Percentiles rank a stretch among this genome's conserved stretches.
phyloP scores from a whole-genome alignment of 2,329 filamentous ascomycete genomes.

The Epichloe scottii region DNA sequence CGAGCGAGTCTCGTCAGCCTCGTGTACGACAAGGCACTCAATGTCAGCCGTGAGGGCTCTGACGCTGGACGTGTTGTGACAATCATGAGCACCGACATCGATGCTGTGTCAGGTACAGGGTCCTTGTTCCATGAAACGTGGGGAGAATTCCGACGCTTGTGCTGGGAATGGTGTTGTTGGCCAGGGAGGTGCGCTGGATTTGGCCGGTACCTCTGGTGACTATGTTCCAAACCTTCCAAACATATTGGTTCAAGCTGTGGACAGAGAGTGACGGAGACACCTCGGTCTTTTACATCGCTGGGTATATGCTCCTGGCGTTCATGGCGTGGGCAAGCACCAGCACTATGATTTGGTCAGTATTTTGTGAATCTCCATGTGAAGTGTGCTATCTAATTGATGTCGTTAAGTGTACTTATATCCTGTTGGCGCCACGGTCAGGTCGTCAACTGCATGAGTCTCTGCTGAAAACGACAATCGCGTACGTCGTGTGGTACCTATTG shows the following conservation, averaged over 20 bases:
- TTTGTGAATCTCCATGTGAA: neutral
- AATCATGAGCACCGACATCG: no score
- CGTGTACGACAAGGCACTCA: no score
- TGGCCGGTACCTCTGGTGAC: no score
- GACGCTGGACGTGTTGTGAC: no score
- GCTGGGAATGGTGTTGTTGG: no score
- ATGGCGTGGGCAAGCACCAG: neutral
- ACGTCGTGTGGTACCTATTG: neutral
- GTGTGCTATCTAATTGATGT: neutral
- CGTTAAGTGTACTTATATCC: neutral
- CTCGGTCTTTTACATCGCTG: neutral
- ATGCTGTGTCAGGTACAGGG: no score
- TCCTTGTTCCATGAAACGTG: no score
- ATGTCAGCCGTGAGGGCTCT: no score
- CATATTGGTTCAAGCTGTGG: conserved; percentile 28
- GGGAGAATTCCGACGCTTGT: no score
- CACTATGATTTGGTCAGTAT: neutral
- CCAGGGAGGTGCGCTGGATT: no score
- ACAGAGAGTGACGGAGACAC: conserved; percentile 13
- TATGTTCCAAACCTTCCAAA: conserved; percentile 21
- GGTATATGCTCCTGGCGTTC: neutral
- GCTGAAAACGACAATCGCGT: neutral
- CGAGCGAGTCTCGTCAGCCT: no score
- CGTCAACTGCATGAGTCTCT: neutral
- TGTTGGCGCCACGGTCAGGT: neutral